Base-by-base conservation (phyloP, 495 filamentous ascomycete species). In the Baudoinia panamericana region DNA sequence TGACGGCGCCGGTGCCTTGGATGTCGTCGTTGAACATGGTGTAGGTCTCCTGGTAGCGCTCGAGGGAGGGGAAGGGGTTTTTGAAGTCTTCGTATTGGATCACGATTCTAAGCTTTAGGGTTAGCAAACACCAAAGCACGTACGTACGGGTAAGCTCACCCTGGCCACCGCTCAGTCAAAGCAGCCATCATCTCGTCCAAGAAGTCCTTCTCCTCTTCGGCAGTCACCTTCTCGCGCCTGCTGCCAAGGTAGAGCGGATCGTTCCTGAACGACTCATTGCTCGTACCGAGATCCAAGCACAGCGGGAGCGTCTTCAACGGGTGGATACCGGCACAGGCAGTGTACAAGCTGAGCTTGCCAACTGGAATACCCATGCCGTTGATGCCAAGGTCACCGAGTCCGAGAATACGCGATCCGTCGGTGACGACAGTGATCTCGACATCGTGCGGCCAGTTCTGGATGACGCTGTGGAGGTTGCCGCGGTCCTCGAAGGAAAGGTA, bases 31-130 rank as follows among this genome's bases (percentile, higher is more conserved):
- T 97, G 73, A 97, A 97, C 67, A 82, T 88, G 57, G 85, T 92
- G 65, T 92, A 86, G 36, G 68, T 73, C 51, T 82, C 72, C 32
- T 79, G 78, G 59, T 95, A 96, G 30, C 85, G 73, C 59, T 93
- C 79, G 28, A 97, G 70, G 34, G 88, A 84, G 41, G 84, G 82
- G 74, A 97, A 97, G 11, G 90, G 90, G 50, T 87, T 93, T 71
- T 97, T 93, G 65, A 93, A 96, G 49, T 97, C 90, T 63, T 97
- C 90, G 50, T 93, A 97, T 61, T 97, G 90, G 46, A 97, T 82
- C 39, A 97, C 77, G 67, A 97, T 92, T 43, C 84, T 39, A 34
- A 18, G 6, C 5, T 29, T 36, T 43, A 30, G 43, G 46, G 38
- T 37, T 40, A 28, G 26, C 36, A 50, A 59, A 58, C 57, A 55